Evolutionary conservation across 83 land plant species (phyloP).

Genomic region (Isoetes engelmannii): DNA sequence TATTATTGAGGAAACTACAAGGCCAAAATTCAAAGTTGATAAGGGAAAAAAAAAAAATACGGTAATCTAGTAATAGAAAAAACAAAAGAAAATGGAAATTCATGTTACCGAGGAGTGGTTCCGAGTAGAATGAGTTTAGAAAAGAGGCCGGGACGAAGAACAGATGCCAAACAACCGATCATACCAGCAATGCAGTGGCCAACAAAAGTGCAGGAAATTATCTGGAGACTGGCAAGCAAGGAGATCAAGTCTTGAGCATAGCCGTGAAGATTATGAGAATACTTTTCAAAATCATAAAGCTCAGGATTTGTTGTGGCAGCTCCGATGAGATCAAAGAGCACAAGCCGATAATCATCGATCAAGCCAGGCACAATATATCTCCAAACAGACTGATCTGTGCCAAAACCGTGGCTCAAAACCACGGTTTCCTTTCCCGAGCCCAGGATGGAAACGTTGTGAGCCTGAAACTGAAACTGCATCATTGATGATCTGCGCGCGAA

Average conservation of each 20-base stretch:
- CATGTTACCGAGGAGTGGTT: slow-evolving; percentile 5
- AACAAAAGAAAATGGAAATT: neutral
- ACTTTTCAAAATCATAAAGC: neutral
- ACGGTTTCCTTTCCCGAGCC: neutral
- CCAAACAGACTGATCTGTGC: neutral
- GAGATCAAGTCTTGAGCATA: neutral
- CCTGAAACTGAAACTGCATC: no score
- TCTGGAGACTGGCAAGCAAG: slow-evolving; percentile 4
- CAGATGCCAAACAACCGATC: slow-evolving; percentile 12
- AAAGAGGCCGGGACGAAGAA: slow-evolving; percentile 4
- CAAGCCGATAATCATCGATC: neutral
- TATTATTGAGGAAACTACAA: neutral
- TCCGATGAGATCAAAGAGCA: neutral
- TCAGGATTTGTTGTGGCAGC: neutral
- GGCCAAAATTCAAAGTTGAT: neutral
- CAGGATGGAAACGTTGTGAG: no score
- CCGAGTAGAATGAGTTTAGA: slow-evolving; percentile 10
- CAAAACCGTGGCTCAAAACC: slow-evolving; percentile 11
- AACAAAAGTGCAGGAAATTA: slow-evolving; percentile 1
- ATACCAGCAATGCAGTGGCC: slow-evolving; percentile 11
- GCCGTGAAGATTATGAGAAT: neutral
- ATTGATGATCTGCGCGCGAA: no score
- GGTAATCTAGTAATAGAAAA: neutral
- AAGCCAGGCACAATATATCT: neutral
- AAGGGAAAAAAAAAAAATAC: neutral